These are phyloP conservation scores for Phytophthora uliginosa DNA, from an alignment of 352 stramenopile genomes.

Conservation along the genomic window DNA sequence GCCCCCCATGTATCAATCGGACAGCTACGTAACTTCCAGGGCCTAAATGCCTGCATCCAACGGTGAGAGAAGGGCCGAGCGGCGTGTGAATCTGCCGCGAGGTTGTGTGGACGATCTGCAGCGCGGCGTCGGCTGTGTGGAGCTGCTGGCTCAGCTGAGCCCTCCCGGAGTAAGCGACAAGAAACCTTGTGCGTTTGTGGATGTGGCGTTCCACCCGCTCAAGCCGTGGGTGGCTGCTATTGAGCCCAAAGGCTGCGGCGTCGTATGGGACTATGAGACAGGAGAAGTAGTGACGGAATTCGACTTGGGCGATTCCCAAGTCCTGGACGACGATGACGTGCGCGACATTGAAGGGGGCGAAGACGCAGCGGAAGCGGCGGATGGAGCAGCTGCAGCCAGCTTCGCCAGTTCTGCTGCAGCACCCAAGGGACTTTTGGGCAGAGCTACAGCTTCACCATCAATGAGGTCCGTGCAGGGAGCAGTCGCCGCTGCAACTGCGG, in stretches of 20 bases:
- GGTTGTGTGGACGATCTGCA: slow-evolving; percentile 77
- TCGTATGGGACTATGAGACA: slow-evolving; percentile 85
- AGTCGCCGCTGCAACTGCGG: slow-evolving; percentile 16
- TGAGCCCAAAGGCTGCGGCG: slow-evolving; percentile 64
- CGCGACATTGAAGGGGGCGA: slow-evolving; percentile 20
- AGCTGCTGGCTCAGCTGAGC: slow-evolving; percentile 60
- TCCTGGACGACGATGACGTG: slow-evolving; percentile 38
- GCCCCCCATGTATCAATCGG: slow-evolving; percentile 10
- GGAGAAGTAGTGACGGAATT: slow-evolving; percentile 73
- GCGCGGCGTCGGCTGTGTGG: slow-evolving; percentile 55
- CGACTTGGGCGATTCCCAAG: slow-evolving; percentile 64
- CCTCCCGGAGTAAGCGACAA: slow-evolving; percentile 76
- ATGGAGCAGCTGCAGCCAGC: not conserved
- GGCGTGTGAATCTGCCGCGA: slow-evolving; percentile 40
- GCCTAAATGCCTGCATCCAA: not conserved
- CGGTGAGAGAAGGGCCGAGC: slow-evolving; percentile 6
- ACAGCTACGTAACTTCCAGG: not conserved
- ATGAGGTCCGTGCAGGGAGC: slow-evolving; percentile 38
- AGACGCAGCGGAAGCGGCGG: slow-evolving; percentile 13
- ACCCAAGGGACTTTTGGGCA: slow-evolving; percentile 50
- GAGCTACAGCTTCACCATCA: slow-evolving; percentile 51
- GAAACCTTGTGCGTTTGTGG: slow-evolving; percentile 73
- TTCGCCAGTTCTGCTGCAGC: slow-evolving; percentile 27
- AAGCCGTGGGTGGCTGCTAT: slow-evolving; percentile 77
- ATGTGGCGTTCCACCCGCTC: slow-evolving; percentile 69